Evolutionary conservation across 345 rosid species (phyloP), one percentile per base, ranked within the genome.

Genomic region (Gossypium arboreum): DNA sequence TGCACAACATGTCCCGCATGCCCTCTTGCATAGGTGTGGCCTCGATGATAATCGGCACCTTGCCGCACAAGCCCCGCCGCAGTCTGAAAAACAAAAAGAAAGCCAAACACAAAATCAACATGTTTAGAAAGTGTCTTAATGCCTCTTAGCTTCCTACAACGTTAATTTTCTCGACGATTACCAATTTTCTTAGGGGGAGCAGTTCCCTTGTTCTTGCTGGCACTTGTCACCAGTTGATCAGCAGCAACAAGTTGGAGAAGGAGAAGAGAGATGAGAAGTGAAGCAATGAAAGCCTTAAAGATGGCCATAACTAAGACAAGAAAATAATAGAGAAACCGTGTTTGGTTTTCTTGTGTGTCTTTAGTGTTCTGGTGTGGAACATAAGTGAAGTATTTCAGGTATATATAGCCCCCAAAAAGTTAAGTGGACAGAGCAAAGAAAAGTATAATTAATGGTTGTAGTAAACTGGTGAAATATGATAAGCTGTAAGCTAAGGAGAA

Each of bases 1-100:
- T 1, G 83, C 80, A 63, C 96, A 94, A 52, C 97, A 92, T 22
- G 88, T 89, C 56, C 94, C 92, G n/a, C 98, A 92, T 11, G 96
- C 98, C 76, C 92, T 81, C 22, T 88, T 82, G 81, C 98, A 94
- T 2, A 89, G 74, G 0, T 22, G 74, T 12, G 78, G 93, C 79
- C 94, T 85, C 0, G 90, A 85, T 0, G 98, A 75, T 39, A 86
- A 77, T 39, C 70, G 84, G 82, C 96, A 94, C 84, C 98, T 83
- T 1, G 83, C 88, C 7, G 9, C 22, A 74, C 98, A 94, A 2
- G 94, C 92, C 45, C 63, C 78, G 0, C 79, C 85, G 59, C 97
- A 90, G 64, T 92, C 97, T 92, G 78, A 11, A 70, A 70, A 55
- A 75, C n/a, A 58, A 12, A 22, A 52, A 11, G 67, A 24, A 70